Evolutionary conservation across 164 flowering plant genomes (phyloP), one percentile per base, ranked within the genome.

Genomic region (Dillenia suffruticosa): DNA sequence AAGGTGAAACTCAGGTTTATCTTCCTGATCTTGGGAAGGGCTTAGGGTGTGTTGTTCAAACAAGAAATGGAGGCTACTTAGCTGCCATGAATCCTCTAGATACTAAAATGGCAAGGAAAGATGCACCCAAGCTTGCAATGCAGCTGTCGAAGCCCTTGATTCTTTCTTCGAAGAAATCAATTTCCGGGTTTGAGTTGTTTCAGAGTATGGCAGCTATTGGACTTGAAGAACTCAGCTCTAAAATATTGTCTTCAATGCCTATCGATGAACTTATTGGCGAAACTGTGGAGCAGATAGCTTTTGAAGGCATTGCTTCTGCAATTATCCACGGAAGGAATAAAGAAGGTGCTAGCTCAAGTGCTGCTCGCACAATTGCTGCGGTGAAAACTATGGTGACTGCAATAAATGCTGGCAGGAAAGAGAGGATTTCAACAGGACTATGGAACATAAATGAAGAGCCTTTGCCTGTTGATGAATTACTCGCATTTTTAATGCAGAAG

Each of bases 281-380:
- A 73, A 89, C 98, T 6, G 92, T 95, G 7, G 96, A 89, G 65
- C 98, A 93, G 70, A 69, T 90, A 51, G 96, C 98, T 24, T 93
- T 93, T 51, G 98, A 93, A 73, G 98, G 98, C 62, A 86, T 93
- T 54, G 95, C 97, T 54, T 82, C 94, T 0, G 92, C 91, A 22
- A 84, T 93, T 62, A 89, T 93, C 68, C 81, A 79, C 9, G 97
- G 96, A 5, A 77, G 98, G 65, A 85, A 79, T 75, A 87, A 84
- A 61, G 92, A 93, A 77, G 95, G 82, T 8, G 91, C 98, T n/a
- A 89, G 80, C 81, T 88, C 97, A 12, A 93, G 83, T 32, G 98
- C 98, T 1, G 97, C 92, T 14, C 79, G 89, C 5, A 80, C 86
- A 16, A 72, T 93, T 53, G 77, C 90, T 51, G 70, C 84, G 3